Evolutionary conservation across 345 rosid species (phyloP).

Genomic region (Murraya koenigii): DNA sequence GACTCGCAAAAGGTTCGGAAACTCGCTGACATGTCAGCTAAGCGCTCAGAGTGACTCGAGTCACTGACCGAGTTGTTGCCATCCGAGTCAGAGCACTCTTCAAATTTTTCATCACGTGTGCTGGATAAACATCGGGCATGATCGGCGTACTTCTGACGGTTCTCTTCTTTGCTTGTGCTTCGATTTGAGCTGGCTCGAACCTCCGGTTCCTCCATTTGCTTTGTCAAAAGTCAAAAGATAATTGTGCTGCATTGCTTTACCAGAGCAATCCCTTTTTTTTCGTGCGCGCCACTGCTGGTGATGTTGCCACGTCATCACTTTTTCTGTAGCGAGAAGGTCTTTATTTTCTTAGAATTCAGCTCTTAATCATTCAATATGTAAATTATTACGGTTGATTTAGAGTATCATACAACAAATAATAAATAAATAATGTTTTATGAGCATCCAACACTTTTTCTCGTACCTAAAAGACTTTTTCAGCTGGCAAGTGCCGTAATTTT

Average conservation of each 20-base stretch:
- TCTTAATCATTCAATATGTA: no score
- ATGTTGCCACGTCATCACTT: neutral
- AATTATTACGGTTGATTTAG: no score
- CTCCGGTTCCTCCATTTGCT: constrained; percentile 14
- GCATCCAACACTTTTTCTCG: no score
- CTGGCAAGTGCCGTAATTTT: no score
- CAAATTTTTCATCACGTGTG: neutral
- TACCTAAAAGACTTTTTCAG: no score
- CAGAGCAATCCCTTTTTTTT: neutral
- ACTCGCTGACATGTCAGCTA: constrained; percentile 28
- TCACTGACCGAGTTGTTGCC: constrained; percentile 10
- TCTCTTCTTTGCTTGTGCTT: neutral
- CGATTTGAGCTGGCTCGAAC: constrained; percentile 1
- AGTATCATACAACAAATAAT: no score
- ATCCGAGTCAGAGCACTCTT: constrained; percentile 15
- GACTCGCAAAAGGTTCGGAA: constrained; percentile 49
- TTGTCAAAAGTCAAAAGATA: neutral
- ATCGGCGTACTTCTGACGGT: constrained; percentile 15
- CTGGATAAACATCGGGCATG: constrained; percentile 25
- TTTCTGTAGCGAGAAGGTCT: no score
- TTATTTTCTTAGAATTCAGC: no score
- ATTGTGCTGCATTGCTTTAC: neutral
- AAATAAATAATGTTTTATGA: no score
- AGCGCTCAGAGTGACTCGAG: constrained; percentile 11
- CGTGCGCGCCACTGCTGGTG: neutral